phyloP scores from a whole-genome alignment of 2,329 filamentous ascomycete genomes.

The Aspergillus viridinutans region DNA sequence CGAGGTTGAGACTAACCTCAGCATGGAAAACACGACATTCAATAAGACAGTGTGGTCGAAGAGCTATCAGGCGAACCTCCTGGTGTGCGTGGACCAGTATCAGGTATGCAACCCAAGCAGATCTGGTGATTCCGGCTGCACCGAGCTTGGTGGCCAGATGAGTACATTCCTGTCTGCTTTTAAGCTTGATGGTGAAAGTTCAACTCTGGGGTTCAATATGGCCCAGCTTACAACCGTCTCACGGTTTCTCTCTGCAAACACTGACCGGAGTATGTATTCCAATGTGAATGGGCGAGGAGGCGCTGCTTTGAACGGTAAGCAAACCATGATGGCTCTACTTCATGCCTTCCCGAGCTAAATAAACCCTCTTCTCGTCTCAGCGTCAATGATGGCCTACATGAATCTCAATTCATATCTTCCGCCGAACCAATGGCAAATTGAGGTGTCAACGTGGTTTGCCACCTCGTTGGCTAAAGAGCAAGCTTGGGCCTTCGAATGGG shows the following conservation, averaged over 20 bases:
- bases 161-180: neutral
- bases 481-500: constrained; percentile 17
- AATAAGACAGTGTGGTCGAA: neutral
- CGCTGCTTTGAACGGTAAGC: neutral
- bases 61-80: constrained; percentile 1
- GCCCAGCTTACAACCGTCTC: neutral
- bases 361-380: neutral
- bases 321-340: too few species aligned
- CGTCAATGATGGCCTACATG: neutral
- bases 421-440: constrained; percentile 33
- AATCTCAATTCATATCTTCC: constrained; percentile 12
- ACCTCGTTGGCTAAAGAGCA: constrained; percentile 28
- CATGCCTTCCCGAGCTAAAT: too few species aligned
- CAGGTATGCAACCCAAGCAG: constrained; percentile 31
- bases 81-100: constrained; percentile 33
- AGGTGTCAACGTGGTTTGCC: constrained; percentile 28
- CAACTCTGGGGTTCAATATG: neutral
- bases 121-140: constrained; percentile 14
- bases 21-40: neutral
- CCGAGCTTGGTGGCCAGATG: constrained; percentile 1
- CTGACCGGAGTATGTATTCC: constrained; percentile 1
- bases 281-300: neutral
- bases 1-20: constrained; percentile 2
- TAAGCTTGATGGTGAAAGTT: neutral
- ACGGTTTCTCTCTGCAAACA: neutral